Percentiles rank a stretch among this genome's conserved stretches.
phyloP scores from a whole-genome alignment of 805 yeast species.

The Kodamaea neixiangensis region DNA sequence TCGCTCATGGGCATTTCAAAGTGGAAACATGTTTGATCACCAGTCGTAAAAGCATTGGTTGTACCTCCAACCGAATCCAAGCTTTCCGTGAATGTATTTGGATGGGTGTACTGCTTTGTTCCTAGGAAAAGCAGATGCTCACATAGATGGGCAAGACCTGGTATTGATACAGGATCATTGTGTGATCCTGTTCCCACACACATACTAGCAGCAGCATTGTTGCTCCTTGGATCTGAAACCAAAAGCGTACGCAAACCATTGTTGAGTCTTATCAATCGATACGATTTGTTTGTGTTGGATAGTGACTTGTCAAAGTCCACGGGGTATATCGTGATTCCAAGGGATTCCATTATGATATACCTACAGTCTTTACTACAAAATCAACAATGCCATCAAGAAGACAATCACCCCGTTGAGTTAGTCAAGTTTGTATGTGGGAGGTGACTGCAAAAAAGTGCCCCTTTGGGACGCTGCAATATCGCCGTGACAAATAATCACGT shows the following conservation, averaged over 20 bases:
- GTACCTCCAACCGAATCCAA: conserved; percentile 54
- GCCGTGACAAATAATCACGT: not conserved
- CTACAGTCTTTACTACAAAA: too few relatives aligned
- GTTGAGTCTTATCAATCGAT: conserved; percentile 51
- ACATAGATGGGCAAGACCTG: conserved; percentile 88
- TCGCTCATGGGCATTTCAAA: conserved; percentile 58
- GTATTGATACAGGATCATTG: conserved; percentile 66
- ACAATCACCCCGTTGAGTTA: too few relatives aligned
- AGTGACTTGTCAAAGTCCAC: conserved; percentile 31
- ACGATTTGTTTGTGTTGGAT: conserved; percentile 13
- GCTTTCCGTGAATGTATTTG: conserved; percentile 45
- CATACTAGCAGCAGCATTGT: conserved; percentile 66
- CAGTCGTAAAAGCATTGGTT: conserved; percentile 68
- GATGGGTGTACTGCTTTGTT: conserved; percentile 53
- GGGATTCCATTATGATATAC: not conserved
- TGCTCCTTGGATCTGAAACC: conserved; percentile 73
- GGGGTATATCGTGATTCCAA: conserved; percentile 12
- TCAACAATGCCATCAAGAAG: too few relatives aligned
- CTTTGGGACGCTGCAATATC: conserved; percentile 1
- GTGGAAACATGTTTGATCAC: conserved; percentile 63
- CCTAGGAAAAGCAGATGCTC: conserved; percentile 67
- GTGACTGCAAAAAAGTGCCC: conserved; percentile 8
- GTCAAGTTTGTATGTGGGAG: not conserved
- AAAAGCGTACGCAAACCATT: conserved; percentile 72
- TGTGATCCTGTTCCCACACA: conserved; percentile 81